phyloP scores from a whole-genome alignment of 768 basidiomycete genomes.

The Botryobasidium botryosum region DNA sequence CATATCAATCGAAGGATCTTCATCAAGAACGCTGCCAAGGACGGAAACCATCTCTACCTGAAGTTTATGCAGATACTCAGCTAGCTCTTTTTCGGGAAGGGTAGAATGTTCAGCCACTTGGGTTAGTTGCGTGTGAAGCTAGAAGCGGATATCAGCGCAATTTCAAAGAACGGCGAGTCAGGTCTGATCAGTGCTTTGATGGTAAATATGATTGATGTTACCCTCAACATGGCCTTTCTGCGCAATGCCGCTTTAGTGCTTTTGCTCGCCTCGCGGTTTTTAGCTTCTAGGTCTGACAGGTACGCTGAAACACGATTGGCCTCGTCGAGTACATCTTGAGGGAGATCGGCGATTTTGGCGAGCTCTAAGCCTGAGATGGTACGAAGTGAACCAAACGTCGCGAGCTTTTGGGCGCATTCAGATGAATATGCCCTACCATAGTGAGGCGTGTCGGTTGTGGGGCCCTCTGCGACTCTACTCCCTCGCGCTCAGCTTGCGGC shows the following conservation, averaged over 20 bases:
- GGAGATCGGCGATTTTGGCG: constrained; percentile 75
- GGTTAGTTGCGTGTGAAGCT: constrained; percentile 59
- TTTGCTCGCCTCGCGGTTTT: constrained; percentile 42
- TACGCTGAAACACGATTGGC: constrained; percentile 41
- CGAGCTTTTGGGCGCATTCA: neutral
- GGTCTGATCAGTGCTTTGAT: neutral
- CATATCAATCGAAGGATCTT: too few species aligned
- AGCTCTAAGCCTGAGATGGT: constrained; percentile 86
- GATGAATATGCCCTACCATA: constrained; percentile 36
- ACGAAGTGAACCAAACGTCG: too few species aligned
- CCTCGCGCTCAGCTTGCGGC: too few species aligned
- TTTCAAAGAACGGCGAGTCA: neutral
- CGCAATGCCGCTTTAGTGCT: constrained; percentile 40
- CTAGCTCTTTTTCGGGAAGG: constrained; percentile 52
- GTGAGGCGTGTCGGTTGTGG: constrained; percentile 41
- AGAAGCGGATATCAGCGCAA: constrained; percentile 5
- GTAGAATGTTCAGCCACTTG: constrained; percentile 60
- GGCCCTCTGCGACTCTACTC: constrained; percentile 65
- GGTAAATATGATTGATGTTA: constrained; percentile 18
- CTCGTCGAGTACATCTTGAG: constrained; percentile 46
- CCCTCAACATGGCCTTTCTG: constrained; percentile 52
- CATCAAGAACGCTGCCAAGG: constrained; percentile 24
- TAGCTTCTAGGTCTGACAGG: constrained; percentile 40
- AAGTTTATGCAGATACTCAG: constrained; percentile 45
- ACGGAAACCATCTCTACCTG: constrained; percentile 53